phyloP scores from a whole-genome alignment of 805 yeast genomes.

The Candida ficus region DNA sequence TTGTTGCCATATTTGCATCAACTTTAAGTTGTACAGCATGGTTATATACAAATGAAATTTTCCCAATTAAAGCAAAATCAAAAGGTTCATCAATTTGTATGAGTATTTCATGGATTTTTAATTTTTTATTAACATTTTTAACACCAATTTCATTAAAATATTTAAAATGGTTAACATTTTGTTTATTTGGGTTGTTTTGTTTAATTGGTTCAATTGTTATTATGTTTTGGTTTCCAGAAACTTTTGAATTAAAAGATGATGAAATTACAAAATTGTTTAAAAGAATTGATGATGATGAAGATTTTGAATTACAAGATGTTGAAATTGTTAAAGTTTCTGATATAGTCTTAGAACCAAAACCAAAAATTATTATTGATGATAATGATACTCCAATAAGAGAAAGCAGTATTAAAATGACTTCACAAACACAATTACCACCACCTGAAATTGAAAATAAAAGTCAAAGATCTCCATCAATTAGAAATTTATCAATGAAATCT shows the following conservation, averaged over 20 bases:
- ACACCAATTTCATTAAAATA: conserved; percentile 35
- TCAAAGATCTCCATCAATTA: too few relatives aligned
- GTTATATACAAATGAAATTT: conserved; percentile 46
- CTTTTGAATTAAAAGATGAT: conserved; percentile 27
- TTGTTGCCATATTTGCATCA: conserved; percentile 42
- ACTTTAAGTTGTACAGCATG: conserved; percentile 43
- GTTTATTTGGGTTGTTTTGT: conserved; percentile 32
- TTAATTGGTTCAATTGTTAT: conserved; percentile 28
- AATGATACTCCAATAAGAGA: too few relatives aligned
- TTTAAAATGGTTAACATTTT: conserved; percentile 37
- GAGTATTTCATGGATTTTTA: conserved; percentile 40
- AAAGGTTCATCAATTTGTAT: conserved; percentile 44
- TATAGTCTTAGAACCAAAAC: too few relatives aligned
- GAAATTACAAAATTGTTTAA: conserved; percentile 24
- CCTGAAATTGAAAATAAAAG: too few relatives aligned
- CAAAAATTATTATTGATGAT: neutral
- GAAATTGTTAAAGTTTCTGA: neutral
- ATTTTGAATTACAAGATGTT: neutral
- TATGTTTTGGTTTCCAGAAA: conserved; percentile 39
- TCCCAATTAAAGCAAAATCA: conserved; percentile 39
- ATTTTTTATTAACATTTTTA: conserved; percentile 32
- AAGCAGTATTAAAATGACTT: neutral
- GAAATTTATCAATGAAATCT: neutral
- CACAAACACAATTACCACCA: neutral
- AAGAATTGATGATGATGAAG: neutral